A percentile compares a stretch with the other conserved stretches of the same genome.
Evolutionary conservation across 805 yeast genomes (phyloP).

Genomic region (Pichia phayaonensis): DNA sequence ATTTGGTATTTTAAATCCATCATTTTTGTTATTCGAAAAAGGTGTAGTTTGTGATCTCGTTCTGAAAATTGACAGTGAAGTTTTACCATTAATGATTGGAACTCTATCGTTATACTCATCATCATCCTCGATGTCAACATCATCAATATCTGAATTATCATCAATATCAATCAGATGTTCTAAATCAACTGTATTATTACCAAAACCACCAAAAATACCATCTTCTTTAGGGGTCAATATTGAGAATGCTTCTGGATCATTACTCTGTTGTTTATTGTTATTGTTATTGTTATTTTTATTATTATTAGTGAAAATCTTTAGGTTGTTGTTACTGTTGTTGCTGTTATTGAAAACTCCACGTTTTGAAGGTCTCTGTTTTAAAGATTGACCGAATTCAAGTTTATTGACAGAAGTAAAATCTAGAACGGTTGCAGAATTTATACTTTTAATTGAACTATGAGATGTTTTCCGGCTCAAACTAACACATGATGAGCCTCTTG

Average conservation of each 20-base stretch:
- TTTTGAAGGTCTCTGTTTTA: conserved; percentile 6
- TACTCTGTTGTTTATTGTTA: background rate
- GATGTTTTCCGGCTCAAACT: conserved; percentile 12
- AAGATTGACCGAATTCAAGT: conserved; percentile 4
- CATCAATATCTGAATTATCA: background rate
- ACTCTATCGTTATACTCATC: background rate
- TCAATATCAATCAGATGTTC: conserved; percentile 20
- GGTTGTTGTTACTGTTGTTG: background rate
- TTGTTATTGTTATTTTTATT: background rate
- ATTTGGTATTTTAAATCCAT: conserved; percentile 10
- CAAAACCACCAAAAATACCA: conserved; percentile 24
- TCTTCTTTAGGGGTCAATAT: background rate
- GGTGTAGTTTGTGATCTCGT: background rate
- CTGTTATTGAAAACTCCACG: background rate
- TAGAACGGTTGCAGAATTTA: conserved; percentile 16
- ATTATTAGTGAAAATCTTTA: background rate
- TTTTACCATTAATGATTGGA: background rate
- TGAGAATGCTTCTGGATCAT: conserved; percentile 1
- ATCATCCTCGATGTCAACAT: background rate
- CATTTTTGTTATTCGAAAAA: background rate
- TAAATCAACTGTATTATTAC: conserved; percentile 16
- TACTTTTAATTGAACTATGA: conserved; percentile 11
- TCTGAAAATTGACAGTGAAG: background rate
- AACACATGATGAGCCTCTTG: conserved; percentile 12
- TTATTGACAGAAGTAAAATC: conserved; percentile 19